Base-by-base conservation (phyloP, 2,329 filamentous ascomycete genomes). In the Xylariomycetidae sp. region DNA sequence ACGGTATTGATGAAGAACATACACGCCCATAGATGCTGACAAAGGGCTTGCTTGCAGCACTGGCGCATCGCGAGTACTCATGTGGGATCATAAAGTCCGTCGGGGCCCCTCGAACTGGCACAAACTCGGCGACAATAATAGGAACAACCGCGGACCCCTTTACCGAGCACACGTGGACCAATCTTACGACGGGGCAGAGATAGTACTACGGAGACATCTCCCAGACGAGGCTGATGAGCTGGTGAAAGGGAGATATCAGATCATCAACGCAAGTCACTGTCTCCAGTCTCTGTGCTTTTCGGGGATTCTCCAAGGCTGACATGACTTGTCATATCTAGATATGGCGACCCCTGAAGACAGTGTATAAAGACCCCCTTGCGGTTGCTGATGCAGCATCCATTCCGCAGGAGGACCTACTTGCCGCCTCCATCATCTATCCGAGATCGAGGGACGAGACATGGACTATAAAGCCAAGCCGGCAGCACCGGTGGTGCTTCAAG, bases 81-180 rank as follows among this genome's bases (percentile, higher is more conserved):
- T 87, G 36, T 87, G 87, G 62, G 82, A 87, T 59, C 80, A 88
- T 58, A 87, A 82, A 9, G 78, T 86, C 45, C 77, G 85, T 22
- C 55, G 58, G 27, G 62, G 62, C 0, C 62, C 61, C 6, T 58
- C 62, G 3, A 53, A 66, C 36, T 88, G 82, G 80, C 76, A 79
- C 52, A 83, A 82, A 48, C 56, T 82, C 64, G 76, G 79, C 64
- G 35, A 77, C 69, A 16, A 80, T 74, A 79, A 73, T 55, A 47
- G 71, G 68, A 30, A 61, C 49, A 49, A 46, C 15, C 48, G 50
- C 7, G 52, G 52, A 5, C 53, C 53, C 13, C 30, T 57, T 6
- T 40, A 51, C n/a, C 42, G 51, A 14, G 49, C 50, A 13, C 53
- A 56, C 36, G 50, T 56, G 8, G 54, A 56, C 33, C 53, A 72